These are phyloP conservation scores for Calophaca sinica DNA, from an alignment of 306 rosid genomes.

Conservation along the genomic window DNA sequence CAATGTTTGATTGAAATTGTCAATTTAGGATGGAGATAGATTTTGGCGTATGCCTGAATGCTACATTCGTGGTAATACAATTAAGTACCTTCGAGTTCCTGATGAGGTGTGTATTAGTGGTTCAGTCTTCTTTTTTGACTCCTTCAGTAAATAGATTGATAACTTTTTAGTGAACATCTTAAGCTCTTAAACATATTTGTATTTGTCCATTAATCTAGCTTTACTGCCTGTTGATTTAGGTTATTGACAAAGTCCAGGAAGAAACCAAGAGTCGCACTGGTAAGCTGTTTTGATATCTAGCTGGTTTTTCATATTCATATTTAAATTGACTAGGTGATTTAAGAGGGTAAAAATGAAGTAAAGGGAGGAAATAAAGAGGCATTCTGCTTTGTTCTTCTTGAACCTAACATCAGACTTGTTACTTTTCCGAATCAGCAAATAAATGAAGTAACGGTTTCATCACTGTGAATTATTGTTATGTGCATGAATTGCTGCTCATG, in stretches of 20 bases:
- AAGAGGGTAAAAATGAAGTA: neutral
- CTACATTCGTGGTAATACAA: slow-evolving; percentile 94
- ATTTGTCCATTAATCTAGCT: slow-evolving; percentile 39
- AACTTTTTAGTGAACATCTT: neutral
- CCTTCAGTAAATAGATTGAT: slow-evolving; percentile 16
- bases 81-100: slow-evolving; percentile 96
- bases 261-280: slow-evolving; percentile 96
- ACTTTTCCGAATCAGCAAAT: slow-evolving; percentile 5
- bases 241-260: slow-evolving; percentile 98
- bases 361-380: neutral
- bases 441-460: neutral
- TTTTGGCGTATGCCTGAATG: slow-evolving; percentile 99
- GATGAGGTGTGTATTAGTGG: slow-evolving; percentile 74
- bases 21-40: slow-evolving; percentile 93
- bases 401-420: neutral
- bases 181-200: neutral
- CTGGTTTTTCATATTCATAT: slow-evolving; percentile 35
- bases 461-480: slow-evolving; percentile 16
- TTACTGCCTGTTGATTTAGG: slow-evolving; percentile 58
- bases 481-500: neutral
- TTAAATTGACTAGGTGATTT: slow-evolving; percentile 25
- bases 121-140: neutral
- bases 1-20: slow-evolving; percentile 19
- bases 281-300: slow-evolving; percentile 37
- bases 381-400: neutral